Evolutionary conservation across 345 rosid genomes (phyloP), one percentile per base, ranked within the genome.

Genomic region (Cardamine chenopodiifolia): DNA sequence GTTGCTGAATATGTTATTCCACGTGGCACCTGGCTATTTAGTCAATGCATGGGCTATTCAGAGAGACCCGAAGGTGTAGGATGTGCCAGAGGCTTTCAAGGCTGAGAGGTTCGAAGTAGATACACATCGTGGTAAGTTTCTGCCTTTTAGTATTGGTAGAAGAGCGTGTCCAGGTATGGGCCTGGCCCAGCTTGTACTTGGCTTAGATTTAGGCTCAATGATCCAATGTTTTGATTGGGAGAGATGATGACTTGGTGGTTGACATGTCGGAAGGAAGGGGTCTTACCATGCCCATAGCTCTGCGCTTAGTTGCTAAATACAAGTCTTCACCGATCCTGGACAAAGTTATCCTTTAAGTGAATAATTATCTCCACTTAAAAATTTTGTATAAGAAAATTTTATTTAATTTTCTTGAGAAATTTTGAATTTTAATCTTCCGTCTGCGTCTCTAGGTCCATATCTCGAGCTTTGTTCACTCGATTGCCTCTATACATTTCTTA

Each of bases 41-140:
- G 66, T 79, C 0, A 85, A 84, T 20, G 84, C 72, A 0, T 89
- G 89, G 89, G 76, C 82, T 10, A 83, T 84, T 2, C 87, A 82
- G 0, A 66, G 89, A 65, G 87, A 87, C 8, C 85, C 85, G 0
- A 44, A 11, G 0, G 0, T 66, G 0, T 88, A 88, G 90, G 75
- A 82, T 0, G 83, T 82, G 1, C 71, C 88, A 0, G 35, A 32
- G 1, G 56, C 42, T 35, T 86, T 86, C n/a, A 78, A 54, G 13
- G 88, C 87, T 0, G 85, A 81, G 45, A 81, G 89, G 78, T 62
- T 72, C 7, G 45, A 37, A 19, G 2, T 12, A 5, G 58, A 72
- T 11, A 37, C 3, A 0, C 60, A 50, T 25, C 42, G 32, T 25
- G 31, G 42, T 8, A 71, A 60, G 50, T 49, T 23, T 25, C 7